Conservation (phyloP, 2,329 filamentous ascomycete genomes). For the Dactylellina parvicollis region DNA sequence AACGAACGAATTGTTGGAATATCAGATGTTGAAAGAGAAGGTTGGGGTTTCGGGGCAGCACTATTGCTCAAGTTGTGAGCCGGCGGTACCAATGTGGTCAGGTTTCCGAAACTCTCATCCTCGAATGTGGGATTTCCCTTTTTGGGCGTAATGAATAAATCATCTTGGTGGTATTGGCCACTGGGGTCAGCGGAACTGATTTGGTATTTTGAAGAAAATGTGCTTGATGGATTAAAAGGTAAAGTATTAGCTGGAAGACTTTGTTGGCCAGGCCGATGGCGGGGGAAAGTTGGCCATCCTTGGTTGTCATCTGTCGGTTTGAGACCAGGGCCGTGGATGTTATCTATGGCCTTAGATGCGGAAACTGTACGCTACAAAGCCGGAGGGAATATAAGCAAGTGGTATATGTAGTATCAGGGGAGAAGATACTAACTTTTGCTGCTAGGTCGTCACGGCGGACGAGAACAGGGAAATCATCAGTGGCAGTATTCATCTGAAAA, state of each 20-base stretch:
- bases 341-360: constrained; percentile 77
- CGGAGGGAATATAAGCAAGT: constrained; percentile 23
- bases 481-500: constrained; percentile 73
- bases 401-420: constrained; percentile 18
- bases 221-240: constrained; percentile 58
- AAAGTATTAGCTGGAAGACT: constrained; percentile 69
- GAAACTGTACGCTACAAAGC: constrained; percentile 80
- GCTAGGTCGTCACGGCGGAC: constrained; percentile 70
- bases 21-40: constrained; percentile 90
- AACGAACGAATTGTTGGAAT: constrained; percentile 83
- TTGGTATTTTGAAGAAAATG: constrained; percentile 57
- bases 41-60: constrained; percentile 74
- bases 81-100: constrained; percentile 51
- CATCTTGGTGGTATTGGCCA: constrained; percentile 53
- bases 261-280: constrained; percentile 73
- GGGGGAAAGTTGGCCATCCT: constrained; percentile 72
- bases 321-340: constrained; percentile 75
- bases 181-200: constrained; percentile 57
- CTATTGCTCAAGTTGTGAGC: constrained; percentile 50
- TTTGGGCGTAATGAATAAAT: constrained; percentile 56
- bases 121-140: constrained; percentile 18
- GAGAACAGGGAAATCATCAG: constrained; percentile 88
- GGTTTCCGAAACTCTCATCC: constrained; percentile 27
- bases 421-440: constrained; percentile 64
- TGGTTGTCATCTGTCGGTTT: constrained; percentile 68